Conservation (phyloP, 768 basidiomycete species). For the Pleurotus eryngii region DNA sequence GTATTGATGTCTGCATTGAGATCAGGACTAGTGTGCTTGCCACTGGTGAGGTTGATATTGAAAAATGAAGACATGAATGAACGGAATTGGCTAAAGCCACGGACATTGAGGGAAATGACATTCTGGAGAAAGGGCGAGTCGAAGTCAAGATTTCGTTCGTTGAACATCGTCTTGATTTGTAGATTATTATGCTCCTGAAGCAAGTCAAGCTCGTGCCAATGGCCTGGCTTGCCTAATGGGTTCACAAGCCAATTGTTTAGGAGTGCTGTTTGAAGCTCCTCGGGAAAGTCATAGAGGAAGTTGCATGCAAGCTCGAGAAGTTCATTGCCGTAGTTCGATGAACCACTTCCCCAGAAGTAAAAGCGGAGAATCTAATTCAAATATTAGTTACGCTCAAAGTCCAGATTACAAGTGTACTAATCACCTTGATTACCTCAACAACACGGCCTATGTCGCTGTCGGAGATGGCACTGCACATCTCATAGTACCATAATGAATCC, state of each 20-base stretch:
- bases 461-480: slow-evolving; percentile 18
- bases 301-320: slow-evolving; percentile 17
- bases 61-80: neutral
- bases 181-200: slow-evolving; percentile 17
- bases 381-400: neutral
- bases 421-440: slow-evolving; percentile 24
- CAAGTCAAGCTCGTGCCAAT: slow-evolving; percentile 14
- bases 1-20: neutral
- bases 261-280: neutral
- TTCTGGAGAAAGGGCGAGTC: neutral
- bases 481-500: slow-evolving; percentile 17
- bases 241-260: slow-evolving; percentile 18
- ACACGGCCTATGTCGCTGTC: slow-evolving; percentile 28
- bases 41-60: neutral
- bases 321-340: slow-evolving; percentile 17
- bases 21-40: neutral
- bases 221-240: slow-evolving; percentile 8
- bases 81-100: neutral
- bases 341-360: slow-evolving; percentile 15
- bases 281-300: slow-evolving; percentile 13
- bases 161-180: slow-evolving; percentile 13
- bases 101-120: neutral
- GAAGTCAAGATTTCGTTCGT: slow-evolving; percentile 1
- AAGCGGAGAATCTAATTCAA: slow-evolving; percentile 9
- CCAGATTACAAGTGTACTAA: too few relatives aligned